Conservation (phyloP, 345 rosid genomes). For the Hibiscus mutabilis region DNA sequence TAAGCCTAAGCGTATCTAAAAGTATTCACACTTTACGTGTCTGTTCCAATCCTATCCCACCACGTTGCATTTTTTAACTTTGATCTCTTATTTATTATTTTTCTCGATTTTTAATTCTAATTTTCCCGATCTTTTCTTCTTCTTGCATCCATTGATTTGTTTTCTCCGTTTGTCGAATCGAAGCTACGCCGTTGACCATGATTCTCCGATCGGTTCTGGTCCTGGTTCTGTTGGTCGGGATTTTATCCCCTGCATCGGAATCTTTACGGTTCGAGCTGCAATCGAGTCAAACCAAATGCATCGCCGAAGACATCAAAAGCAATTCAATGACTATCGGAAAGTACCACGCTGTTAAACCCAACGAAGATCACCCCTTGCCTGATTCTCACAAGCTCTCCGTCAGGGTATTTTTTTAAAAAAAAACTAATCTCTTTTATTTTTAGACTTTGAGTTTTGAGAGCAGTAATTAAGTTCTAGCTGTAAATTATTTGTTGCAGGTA, state of each 20-base stretch:
- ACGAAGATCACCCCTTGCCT: constrained; percentile 60
- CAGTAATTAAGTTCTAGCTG: background rate
- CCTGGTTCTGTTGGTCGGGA: constrained; percentile 14
- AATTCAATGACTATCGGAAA: constrained; percentile 87
- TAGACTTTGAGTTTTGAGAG: background rate
- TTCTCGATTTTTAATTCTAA: background rate
- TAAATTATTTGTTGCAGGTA: constrained; percentile 34
- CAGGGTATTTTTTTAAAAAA: constrained; percentile 39
- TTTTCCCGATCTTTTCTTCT: background rate
- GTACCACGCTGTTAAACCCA: constrained; percentile 61
- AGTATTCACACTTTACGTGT: too few relatives aligned
- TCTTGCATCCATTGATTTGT: background rate
- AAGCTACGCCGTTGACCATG: constrained; percentile 19
- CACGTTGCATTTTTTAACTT: constrained; percentile 25
- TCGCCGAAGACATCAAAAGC: constrained; percentile 79
- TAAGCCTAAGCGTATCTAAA: background rate
- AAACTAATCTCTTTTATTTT: background rate
- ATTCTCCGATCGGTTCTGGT: constrained; percentile 15
- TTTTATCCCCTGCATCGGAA: constrained; percentile 24
- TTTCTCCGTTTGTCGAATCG: background rate
- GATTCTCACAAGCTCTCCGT: constrained; percentile 65
- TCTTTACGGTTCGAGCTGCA: constrained; percentile 71
- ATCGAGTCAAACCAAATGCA: constrained; percentile 81
- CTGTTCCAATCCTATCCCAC: constrained; percentile 5
- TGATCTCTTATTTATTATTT: background rate